Conservation (phyloP, 371 early-diverging fungal species). For the Rhizopus arrhizus region DNA sequence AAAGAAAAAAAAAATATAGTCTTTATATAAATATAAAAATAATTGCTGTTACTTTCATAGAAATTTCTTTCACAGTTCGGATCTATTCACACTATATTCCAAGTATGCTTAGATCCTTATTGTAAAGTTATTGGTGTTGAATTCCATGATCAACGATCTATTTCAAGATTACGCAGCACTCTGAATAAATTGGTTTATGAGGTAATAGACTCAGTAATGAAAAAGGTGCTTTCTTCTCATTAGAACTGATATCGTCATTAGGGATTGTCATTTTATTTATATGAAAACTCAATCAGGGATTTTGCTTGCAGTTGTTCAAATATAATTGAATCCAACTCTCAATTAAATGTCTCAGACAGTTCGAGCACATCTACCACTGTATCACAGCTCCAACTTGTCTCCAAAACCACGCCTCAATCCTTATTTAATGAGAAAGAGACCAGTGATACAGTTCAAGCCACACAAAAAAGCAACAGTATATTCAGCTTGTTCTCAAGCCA, state of each 20-base stretch:
- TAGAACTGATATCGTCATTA: neutral
- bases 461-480: neutral
- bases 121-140: conserved; percentile 11
- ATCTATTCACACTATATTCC: conserved; percentile 11
- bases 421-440: neutral
- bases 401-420: neutral
- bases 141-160: conserved; percentile 16
- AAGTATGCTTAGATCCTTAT: conserved; percentile 1
- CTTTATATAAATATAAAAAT: neutral
- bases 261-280: neutral
- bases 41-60: conserved; percentile 3
- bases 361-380: neutral
- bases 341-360: too few relatives aligned
- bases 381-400: neutral
- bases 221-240: neutral
- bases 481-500: neutral
- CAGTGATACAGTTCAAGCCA: neutral
- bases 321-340: neutral
- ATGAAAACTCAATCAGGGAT: neutral
- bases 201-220: neutral
- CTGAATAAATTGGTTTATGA: neutral
- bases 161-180: neutral
- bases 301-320: neutral
- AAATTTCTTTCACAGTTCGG: conserved; percentile 9
- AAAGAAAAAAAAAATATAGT: conserved; percentile 3